These are phyloP conservation scores for Tilletia caries DNA, from an alignment of 1,284 basidiomycete genomes.

Conservation along the genomic window DNA sequence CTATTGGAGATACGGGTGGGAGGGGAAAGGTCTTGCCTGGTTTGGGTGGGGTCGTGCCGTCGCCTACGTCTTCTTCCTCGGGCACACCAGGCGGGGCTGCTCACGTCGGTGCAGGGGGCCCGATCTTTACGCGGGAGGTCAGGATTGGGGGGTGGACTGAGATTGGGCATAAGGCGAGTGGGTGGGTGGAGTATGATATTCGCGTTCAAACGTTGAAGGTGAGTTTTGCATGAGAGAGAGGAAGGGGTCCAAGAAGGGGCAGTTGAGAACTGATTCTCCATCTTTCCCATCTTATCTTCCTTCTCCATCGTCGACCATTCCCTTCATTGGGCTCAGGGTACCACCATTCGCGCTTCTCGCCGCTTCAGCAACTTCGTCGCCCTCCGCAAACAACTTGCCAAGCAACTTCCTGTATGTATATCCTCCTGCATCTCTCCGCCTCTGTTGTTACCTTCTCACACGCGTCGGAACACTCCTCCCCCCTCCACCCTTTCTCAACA, in stretches of 20 bases:
- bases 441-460: slow-evolving; percentile 21
- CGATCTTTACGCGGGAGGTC: slow-evolving; percentile 33
- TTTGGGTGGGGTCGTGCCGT: too few relatives aligned
- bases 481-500: not conserved
- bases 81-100: too few relatives aligned
- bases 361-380: slow-evolving; percentile 37
- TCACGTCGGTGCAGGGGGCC: too few relatives aligned
- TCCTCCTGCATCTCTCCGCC: slow-evolving; percentile 20
- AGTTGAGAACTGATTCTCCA: not conserved
- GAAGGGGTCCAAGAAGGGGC: too few relatives aligned
- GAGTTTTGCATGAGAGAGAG: slow-evolving; percentile 11
- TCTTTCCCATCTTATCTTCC: not conserved
- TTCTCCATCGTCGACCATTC: not conserved
- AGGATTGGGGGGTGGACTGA: slow-evolving; percentile 41
- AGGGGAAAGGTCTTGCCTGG: too few relatives aligned
- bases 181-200: slow-evolving; percentile 46
- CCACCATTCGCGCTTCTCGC: slow-evolving; percentile 26
- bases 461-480: not conserved
- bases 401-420: slow-evolving; percentile 11
- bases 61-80: too few relatives aligned
- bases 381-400: slow-evolving; percentile 18
- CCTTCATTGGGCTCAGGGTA: slow-evolving; percentile 19
- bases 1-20: too few relatives aligned
- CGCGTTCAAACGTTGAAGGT: slow-evolving; percentile 31
- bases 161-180: slow-evolving; percentile 37